Evolutionary conservation across 2,329 filamentous ascomycete species (phyloP).

Genomic region (Geoglossum cookeanum): DNA sequence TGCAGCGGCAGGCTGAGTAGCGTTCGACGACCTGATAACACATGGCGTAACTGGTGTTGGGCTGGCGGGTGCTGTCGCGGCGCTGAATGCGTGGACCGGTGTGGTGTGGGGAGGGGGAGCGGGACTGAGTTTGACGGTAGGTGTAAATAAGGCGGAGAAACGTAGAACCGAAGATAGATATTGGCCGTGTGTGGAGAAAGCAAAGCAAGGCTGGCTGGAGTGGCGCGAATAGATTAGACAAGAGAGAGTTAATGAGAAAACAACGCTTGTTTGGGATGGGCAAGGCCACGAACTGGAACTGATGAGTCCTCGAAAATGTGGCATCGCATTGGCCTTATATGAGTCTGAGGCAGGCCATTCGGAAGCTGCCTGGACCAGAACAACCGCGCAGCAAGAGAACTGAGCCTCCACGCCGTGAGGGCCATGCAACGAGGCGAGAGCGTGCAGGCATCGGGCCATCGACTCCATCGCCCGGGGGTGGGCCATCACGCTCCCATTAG

Average conservation of each 20-base stretch:
- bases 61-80: background rate
- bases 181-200: background rate
- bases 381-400: background rate
- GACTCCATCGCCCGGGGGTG: background rate
- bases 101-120: background rate
- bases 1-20: conserved; percentile 70
- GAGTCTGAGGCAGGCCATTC: background rate
- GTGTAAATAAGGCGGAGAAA: background rate
- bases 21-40: conserved; percentile 75
- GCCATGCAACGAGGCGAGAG: background rate
- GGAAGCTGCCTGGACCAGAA: conserved; percentile 1
- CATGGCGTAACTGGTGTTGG: conserved; percentile 31
- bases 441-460: background rate
- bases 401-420: background rate
- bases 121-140: background rate
- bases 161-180: background rate
- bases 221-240: background rate
- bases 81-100: background rate
- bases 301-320: background rate
- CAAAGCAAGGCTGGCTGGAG: background rate
- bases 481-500: no score
- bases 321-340: conserved; percentile 1
- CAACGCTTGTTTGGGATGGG: background rate
- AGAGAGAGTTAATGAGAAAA: background rate
- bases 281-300: background rate